These are phyloP conservation scores for Jamesozyma spencerorum DNA, from an alignment of 805 yeast species.

Conservation along the genomic window DNA sequence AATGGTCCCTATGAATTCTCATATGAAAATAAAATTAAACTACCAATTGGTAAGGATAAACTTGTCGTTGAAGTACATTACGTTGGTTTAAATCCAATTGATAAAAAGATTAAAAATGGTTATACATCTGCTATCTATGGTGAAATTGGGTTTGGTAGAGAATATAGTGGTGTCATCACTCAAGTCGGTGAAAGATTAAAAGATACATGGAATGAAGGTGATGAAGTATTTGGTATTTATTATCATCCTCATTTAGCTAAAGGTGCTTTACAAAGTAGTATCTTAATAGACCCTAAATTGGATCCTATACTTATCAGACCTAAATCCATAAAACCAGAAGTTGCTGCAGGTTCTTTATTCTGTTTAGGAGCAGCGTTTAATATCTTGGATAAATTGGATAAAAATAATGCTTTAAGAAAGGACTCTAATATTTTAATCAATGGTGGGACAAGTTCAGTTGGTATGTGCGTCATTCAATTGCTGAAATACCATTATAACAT, in stretches of 20 bases:
- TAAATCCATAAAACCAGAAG: constrained; percentile 34
- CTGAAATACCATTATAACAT: constrained; percentile 45
- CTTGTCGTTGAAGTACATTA: constrained; percentile 50
- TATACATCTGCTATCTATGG: constrained; percentile 43
- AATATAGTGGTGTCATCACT: constrained; percentile 51
- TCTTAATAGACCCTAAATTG: constrained; percentile 42
- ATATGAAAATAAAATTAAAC: constrained; percentile 42
- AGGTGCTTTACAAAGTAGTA: constrained; percentile 52
- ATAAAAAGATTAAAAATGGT: constrained; percentile 49
- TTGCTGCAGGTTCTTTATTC: constrained; percentile 59
- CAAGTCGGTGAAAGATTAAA: constrained; percentile 43
- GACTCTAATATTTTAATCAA: constrained; percentile 49
- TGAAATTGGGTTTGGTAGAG: constrained; percentile 62
- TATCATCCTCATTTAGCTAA: constrained; percentile 42
- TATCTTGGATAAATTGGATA: constrained; percentile 29
- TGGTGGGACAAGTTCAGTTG: constrained; percentile 77
- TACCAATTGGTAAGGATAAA: constrained; percentile 40
- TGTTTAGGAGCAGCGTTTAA: constrained; percentile 56
- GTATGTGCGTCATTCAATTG: constrained; percentile 51
- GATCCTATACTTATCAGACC: constrained; percentile 46
- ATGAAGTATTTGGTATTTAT: constrained; percentile 53
- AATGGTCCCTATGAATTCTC: constrained; percentile 35
- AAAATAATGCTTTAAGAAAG: constrained; percentile 26
- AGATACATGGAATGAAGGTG: constrained; percentile 43
- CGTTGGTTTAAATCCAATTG: constrained; percentile 58